Evolutionary conservation across 805 yeast genomes (phyloP).

Genomic region (Starmerella vitae): DNA sequence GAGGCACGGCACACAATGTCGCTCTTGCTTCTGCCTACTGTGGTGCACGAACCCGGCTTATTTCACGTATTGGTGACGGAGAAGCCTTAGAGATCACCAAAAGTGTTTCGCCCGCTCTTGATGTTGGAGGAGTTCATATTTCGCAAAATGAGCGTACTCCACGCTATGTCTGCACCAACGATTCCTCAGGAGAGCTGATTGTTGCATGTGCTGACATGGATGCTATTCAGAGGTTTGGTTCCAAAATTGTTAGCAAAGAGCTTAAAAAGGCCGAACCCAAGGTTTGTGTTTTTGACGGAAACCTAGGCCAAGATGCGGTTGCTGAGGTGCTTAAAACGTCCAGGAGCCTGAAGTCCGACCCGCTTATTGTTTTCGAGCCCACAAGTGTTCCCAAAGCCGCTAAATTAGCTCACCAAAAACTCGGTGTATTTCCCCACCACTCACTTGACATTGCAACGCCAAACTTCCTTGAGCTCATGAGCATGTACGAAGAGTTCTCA

Average conservation of each 20-base stretch:
- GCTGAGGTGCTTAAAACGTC: conserved; percentile 28
- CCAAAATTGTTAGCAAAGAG: conserved; percentile 32
- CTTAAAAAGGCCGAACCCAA: conserved; percentile 35
- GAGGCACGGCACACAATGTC: conserved; percentile 79
- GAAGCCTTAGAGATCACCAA: conserved; percentile 18
- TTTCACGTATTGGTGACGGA: conserved; percentile 21
- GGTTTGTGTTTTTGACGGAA: conserved; percentile 52
- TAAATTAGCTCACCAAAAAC: conserved; percentile 30
- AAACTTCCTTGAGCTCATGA: conserved; percentile 46
- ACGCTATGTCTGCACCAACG: conserved; percentile 61
- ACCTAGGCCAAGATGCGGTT: conserved; percentile 38
- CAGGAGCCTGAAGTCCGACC: conserved; percentile 11
- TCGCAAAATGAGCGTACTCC: conserved; percentile 36
- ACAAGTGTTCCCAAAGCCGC: conserved; percentile 56
- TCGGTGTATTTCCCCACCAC: conserved; percentile 38
- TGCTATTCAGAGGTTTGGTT: conserved; percentile 41
- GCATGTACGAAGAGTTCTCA: conserved; percentile 40
- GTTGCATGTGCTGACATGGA: conserved; percentile 79
- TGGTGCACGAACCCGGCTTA: conserved; percentile 17
- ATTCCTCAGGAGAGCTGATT: conserved; percentile 45
- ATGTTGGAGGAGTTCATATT: conserved; percentile 32
- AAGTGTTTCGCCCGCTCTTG: conserved; percentile 21
- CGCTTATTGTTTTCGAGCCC: conserved; percentile 47
- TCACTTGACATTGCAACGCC: conserved; percentile 45
- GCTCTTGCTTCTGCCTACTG: conserved; percentile 44